Percentiles rank a stretch among this genome's conserved stretches.
These are phyloP conservation scores for Durusdinium trenchii DNA, from an alignment of 73 alveolate genomes.

Conservation along the genomic window DNA sequence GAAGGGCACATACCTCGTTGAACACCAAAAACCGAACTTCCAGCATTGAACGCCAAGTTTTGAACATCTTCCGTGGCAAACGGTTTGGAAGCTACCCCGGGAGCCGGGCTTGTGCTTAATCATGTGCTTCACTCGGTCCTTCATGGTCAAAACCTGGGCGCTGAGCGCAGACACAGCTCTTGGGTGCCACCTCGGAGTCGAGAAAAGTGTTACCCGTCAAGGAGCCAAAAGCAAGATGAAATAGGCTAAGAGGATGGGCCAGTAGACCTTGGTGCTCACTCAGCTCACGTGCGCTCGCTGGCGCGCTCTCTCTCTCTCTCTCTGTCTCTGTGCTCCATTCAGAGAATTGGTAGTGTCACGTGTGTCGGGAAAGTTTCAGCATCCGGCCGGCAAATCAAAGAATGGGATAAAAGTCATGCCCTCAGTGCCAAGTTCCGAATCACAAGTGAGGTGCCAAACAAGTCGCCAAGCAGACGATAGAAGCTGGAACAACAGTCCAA, in stretches of 20 bases:
- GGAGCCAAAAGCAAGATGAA: conserved; percentile 78
- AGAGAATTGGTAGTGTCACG: no score
- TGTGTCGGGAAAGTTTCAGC: background rate
- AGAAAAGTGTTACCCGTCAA: background rate
- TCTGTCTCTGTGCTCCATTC: no score
- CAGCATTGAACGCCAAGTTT: background rate
- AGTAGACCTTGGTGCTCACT: conserved; percentile 50
- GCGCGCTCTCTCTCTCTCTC: background rate
- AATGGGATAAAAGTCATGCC: conserved; percentile 63
- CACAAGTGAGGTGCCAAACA: no score
- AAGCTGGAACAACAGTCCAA: no score
- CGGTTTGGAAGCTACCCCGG: background rate
- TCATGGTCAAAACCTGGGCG: conserved; percentile 85
- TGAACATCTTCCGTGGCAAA: background rate
- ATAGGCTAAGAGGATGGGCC: conserved; percentile 88
- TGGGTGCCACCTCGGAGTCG: background rate
- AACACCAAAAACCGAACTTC: no score
- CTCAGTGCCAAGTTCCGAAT: no score
- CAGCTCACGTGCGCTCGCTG: background rate
- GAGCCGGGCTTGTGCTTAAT: conserved; percentile 71
- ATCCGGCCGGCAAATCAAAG: conserved; percentile 55
- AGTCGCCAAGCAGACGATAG: no score
- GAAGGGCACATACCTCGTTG: conserved; percentile 80
- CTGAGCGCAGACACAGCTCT: background rate
- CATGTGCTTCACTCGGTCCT: conserved; percentile 94